These are phyloP conservation scores for Chytriomyces confervae DNA, from an alignment of 192 early-diverging fungal genomes.

Conservation along the genomic window DNA sequence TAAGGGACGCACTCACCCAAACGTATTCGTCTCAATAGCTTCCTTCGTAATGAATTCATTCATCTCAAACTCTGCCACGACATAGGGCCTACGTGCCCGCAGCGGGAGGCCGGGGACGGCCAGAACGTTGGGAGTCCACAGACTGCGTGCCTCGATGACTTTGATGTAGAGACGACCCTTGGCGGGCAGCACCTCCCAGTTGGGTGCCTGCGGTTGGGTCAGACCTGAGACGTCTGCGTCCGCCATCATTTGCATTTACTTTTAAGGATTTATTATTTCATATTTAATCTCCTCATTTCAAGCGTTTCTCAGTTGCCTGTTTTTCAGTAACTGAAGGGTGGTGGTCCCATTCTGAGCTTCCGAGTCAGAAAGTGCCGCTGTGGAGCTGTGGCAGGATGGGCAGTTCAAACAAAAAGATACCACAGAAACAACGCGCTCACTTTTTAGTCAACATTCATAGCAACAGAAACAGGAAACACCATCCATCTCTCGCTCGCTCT, in stretches of 20 bases:
- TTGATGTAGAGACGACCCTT: constrained; percentile 56
- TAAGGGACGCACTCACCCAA: constrained; percentile 1
- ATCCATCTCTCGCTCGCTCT: too few relatives aligned
- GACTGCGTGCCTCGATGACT: constrained; percentile 77
- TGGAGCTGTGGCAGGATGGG: too few relatives aligned
- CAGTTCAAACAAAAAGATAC: too few relatives aligned
- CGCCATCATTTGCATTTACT: background rate
- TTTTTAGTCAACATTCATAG: too few relatives aligned
- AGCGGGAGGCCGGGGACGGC: constrained; percentile 18
- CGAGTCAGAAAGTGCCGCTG: too few relatives aligned
- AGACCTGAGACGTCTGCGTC: background rate
- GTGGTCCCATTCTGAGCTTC: too few relatives aligned
- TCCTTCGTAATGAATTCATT: constrained; percentile 72
- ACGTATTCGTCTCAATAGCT: background rate
- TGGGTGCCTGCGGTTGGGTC: background rate
- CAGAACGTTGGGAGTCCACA: constrained; percentile 71
- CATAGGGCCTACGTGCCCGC: constrained; percentile 65
- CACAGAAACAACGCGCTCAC: too few relatives aligned
- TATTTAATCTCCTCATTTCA: too few relatives aligned
- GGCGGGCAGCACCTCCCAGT: constrained; percentile 16
- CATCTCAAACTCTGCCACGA: constrained; percentile 87
- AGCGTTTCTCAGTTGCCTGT: too few relatives aligned
- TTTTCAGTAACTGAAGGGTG: too few relatives aligned
- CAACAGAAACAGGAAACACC: too few relatives aligned
- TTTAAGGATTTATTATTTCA: too few relatives aligned